Evolutionary conservation across 495 filamentous ascomycete species (phyloP).

Genomic region (Cryomyces minteri): DNA sequence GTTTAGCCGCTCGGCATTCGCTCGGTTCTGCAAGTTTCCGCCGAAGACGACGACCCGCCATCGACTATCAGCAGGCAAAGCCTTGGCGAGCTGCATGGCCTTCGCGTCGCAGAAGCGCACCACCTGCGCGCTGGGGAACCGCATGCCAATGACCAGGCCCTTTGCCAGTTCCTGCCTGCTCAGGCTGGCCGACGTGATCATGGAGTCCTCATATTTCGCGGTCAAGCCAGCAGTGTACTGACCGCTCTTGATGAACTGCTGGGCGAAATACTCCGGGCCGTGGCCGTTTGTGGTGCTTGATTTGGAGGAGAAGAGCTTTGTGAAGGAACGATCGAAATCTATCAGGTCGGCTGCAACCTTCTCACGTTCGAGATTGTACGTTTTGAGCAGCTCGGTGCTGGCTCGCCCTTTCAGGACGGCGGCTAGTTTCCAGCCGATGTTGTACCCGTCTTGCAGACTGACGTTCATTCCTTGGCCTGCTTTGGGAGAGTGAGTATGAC

Average conservation of each 20-base stretch:
- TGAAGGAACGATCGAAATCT: neutral
- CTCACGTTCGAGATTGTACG: neutral
- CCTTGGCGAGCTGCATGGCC: slow-evolving; percentile 32
- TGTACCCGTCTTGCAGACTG: slow-evolving; percentile 25
- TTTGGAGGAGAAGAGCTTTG: neutral
- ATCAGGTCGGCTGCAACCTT: neutral
- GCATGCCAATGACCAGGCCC: neutral
- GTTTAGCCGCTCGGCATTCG: slow-evolving; percentile 8
- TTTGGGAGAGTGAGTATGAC: slow-evolving; percentile 44
- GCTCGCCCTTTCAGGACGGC: slow-evolving; percentile 33
- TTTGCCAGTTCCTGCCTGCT: neutral
- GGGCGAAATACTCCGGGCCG: neutral
- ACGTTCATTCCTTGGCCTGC: slow-evolving; percentile 35
- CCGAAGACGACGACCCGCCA: slow-evolving; percentile 45
- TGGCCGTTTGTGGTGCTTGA: neutral
- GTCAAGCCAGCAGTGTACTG: slow-evolving; percentile 1
- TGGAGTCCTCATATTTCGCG: slow-evolving; percentile 1
- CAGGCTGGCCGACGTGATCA: neutral
- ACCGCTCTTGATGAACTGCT: neutral
- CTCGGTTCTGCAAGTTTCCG: slow-evolving; percentile 25
- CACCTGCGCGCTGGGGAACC: slow-evolving; percentile 35
- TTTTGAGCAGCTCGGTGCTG: neutral
- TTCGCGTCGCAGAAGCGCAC: slow-evolving; percentile 38
- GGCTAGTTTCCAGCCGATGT: slow-evolving; percentile 69
- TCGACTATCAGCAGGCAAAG: slow-evolving; percentile 31